These are phyloP conservation scores for Stevia rebaudiana DNA, from an alignment of 140 eudicot genomes.

Conservation along the genomic window DNA sequence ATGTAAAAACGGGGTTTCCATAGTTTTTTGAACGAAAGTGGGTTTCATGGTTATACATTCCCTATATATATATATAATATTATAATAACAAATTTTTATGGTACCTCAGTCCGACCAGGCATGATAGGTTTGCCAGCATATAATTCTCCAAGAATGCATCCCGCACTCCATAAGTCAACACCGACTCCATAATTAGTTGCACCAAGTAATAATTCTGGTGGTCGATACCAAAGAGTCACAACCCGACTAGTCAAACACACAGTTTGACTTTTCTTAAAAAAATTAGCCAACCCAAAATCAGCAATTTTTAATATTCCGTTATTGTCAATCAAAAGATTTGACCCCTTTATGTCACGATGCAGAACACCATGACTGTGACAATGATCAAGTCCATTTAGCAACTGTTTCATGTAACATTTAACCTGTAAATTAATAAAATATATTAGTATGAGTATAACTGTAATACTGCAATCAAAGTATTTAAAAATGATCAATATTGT, in stretches of 20 bases:
- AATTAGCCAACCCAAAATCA: constrained; percentile 81
- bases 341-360: constrained; percentile 94
- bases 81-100: background rate
- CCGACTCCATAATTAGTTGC: constrained; percentile 69
- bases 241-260: constrained; percentile 74
- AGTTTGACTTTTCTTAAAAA: constrained; percentile 36
- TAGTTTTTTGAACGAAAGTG: no score
- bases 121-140: constrained; percentile 85
- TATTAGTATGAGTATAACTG: background rate
- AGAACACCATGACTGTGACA: constrained; percentile 78
- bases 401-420: constrained; percentile 85
- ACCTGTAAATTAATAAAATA: constrained; percentile 31
- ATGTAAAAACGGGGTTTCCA: no score
- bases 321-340: constrained; percentile 74
- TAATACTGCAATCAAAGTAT: background rate
- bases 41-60: no score
- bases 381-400: constrained; percentile 74
- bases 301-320: constrained; percentile 79
- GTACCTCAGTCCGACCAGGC: constrained; percentile 96
- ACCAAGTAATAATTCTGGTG: constrained; percentile 87
- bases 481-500: background rate
- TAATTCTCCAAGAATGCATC: constrained; percentile 90
- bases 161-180: constrained; percentile 90
- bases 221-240: constrained; percentile 93
- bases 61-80: no score